Evolutionary conservation across 1,284 basidiomycete species (phyloP).

Genomic region (Waitea zeae): DNA sequence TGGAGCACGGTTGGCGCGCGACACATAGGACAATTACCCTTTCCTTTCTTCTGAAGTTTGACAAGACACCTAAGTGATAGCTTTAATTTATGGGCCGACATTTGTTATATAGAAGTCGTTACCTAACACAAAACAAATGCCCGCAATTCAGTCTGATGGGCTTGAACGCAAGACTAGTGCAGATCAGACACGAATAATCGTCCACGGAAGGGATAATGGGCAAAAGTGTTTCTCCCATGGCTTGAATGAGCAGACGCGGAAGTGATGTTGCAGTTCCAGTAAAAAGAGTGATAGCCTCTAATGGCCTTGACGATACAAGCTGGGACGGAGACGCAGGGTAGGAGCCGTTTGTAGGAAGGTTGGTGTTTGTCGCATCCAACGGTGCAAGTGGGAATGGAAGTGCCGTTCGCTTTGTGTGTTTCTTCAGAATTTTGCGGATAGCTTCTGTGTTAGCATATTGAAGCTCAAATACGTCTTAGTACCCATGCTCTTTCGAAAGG

Average conservation of each 20-base stretch:
- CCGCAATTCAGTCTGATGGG: conserved; percentile 74
- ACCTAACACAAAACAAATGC: conserved; percentile 85
- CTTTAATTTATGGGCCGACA: not conserved
- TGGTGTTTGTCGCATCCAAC: no score
- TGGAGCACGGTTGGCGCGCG: conserved; percentile 57
- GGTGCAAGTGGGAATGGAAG: conserved; percentile 25
- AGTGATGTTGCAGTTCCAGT: conserved; percentile 27
- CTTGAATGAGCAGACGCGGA: conserved; percentile 70
- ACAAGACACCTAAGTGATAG: conserved; percentile 52
- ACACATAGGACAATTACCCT: conserved; percentile 78
- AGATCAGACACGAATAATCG: conserved; percentile 63
- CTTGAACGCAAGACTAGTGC: conserved; percentile 75
- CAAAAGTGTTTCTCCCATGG: conserved; percentile 71
- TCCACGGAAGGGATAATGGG: conserved; percentile 77
- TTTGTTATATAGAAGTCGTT: conserved; percentile 4
- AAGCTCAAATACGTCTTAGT: conserved; percentile 44
- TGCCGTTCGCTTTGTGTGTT: conserved; percentile 80
- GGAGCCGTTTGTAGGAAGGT: no score
- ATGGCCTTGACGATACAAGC: no score
- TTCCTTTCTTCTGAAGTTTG: conserved; percentile 82
- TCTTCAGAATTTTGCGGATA: conserved; percentile 83
- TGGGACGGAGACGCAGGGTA: no score
- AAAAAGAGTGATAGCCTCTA: no score
- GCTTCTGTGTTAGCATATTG: conserved; percentile 83
- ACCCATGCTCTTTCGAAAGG: not conserved